Base-by-base conservation (phyloP, 176 grass and related monocot species). In the Triticum aestivum region DNA sequence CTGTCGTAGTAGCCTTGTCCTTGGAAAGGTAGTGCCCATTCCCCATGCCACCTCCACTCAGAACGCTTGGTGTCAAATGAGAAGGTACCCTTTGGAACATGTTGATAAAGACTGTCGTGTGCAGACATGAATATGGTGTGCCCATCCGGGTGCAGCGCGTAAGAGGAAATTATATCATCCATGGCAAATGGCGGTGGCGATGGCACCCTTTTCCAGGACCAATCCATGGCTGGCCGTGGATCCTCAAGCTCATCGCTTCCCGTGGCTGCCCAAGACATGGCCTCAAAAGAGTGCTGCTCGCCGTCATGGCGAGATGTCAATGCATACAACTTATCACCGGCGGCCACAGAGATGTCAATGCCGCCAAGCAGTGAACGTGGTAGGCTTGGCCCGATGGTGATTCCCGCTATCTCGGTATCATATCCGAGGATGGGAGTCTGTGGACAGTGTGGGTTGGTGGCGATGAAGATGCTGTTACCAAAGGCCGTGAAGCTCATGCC, bases 81-180 rank as follows among this genome's bases (percentile, higher is more conserved):
- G 71, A 47, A 74, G 71, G 71, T 74, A 9, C 71, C 71, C 41
- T 23, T 74, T 42, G 71, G n/a, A 47, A 26, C 12, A 74, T 15
- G 39, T 24, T 2, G 41, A 74, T 27, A 15, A n/a, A 0, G 6
- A 3, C 6, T 47, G 1, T 74, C 23, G 12, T 47, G 23, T 24
- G 41, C 71, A 24, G 71, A 74, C 41, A 74, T 47, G 71, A 49
- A 74, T 27, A 74, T 74, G 39, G 71, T 74, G 41, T 26, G 41
- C 7, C 71, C 41, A 11, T 74, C 71, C 12, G 71, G 71, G 71
- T 74, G 71, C 23, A 74, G 41, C 6, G 41, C 71, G 12, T 47
- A 29, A 2, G 41, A 74, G 41, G 71, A 29, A 26, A 74, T 27
- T 9, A 4, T 12, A 9, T 45, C 71, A 2, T 74, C 71, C 23